Evolutionary conservation across 345 rosid species (phyloP).

Genomic region (Citrus maxima): DNA sequence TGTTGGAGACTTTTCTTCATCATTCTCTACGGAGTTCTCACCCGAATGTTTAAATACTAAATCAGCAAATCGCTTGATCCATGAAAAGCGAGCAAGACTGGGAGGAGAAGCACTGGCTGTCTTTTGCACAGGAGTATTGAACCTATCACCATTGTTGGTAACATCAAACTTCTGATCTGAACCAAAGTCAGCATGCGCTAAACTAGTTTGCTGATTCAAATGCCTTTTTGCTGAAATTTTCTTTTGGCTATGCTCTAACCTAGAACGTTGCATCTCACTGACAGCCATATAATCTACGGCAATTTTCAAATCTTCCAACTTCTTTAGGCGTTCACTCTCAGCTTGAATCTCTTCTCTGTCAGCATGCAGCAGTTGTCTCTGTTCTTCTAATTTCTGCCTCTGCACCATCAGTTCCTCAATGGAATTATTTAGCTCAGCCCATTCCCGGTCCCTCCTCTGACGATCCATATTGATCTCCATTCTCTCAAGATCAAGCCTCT

Average conservation of each 20-base stretch:
- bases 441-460: constrained; percentile 75
- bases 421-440: constrained; percentile 69
- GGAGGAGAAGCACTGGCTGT: constrained; percentile 31
- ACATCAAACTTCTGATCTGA: constrained; percentile 26
- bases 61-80: constrained; percentile 71
- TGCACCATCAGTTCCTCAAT: constrained; percentile 80
- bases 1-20: constrained; percentile 25
- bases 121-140: constrained; percentile 37
- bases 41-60: constrained; percentile 64
- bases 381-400: constrained; percentile 70
- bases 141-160: constrained; percentile 37
- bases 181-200: constrained; percentile 36
- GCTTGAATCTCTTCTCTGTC: constrained; percentile 71
- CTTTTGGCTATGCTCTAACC: constrained; percentile 51
- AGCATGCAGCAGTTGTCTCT: constrained; percentile 69
- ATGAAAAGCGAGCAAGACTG: constrained; percentile 57
- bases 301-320: constrained; percentile 75
- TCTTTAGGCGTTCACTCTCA: constrained; percentile 64
- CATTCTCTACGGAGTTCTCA: constrained; percentile 31
- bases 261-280: constrained; percentile 63
- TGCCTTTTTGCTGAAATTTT: constrained; percentile 47
- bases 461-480: constrained; percentile 74
- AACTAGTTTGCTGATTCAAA: constrained; percentile 35
- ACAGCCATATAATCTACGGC: constrained; percentile 65
- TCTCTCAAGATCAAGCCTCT: constrained; percentile 77